Evolutionary conservation across 148 eudicot species (phyloP).

Genomic region (Fagopyrum homotropicum): DNA sequence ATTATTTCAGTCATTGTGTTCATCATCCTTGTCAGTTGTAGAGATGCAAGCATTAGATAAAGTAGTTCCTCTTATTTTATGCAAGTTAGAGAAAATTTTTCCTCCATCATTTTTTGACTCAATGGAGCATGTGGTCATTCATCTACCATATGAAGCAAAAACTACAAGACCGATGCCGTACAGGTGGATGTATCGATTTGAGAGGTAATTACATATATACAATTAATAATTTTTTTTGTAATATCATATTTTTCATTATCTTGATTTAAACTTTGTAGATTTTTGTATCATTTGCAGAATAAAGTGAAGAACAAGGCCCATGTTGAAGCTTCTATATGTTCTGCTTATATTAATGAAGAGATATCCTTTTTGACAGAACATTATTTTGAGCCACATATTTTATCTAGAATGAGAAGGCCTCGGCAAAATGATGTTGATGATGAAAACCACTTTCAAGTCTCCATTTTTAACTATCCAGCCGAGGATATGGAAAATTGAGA

Average conservation of each 20-base stretch:
- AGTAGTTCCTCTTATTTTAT: conserved; percentile 13
- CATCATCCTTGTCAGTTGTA: neutral
- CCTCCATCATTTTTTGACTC: conserved; percentile 8
- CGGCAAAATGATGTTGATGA: neutral
- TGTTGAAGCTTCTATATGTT: neutral
- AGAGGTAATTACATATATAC: conserved; percentile 14
- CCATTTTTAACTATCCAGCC: neutral
- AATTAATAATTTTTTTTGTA: neutral
- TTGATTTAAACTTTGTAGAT: neutral
- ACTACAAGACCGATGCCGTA: too few relatives aligned
- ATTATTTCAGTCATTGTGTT: conserved; percentile 21
- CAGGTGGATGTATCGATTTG: conserved; percentile 18
- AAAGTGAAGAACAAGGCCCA: neutral
- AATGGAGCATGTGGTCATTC: too few relatives aligned
- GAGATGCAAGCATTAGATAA: conserved; percentile 12
- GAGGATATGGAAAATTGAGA: neutral
- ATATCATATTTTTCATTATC: neutral
- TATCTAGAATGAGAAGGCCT: neutral
- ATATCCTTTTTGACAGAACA: neutral
- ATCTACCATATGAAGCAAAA: too few relatives aligned
- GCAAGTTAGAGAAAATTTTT: conserved; percentile 23
- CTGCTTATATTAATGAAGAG: neutral
- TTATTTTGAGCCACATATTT: neutral
- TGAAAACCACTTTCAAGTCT: neutral
- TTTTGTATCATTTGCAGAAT: neutral